Evolutionary conservation across 306 rosid species (phyloP), one percentile per base, ranked within the genome.

Genomic region (Cicer bijugum): DNA sequence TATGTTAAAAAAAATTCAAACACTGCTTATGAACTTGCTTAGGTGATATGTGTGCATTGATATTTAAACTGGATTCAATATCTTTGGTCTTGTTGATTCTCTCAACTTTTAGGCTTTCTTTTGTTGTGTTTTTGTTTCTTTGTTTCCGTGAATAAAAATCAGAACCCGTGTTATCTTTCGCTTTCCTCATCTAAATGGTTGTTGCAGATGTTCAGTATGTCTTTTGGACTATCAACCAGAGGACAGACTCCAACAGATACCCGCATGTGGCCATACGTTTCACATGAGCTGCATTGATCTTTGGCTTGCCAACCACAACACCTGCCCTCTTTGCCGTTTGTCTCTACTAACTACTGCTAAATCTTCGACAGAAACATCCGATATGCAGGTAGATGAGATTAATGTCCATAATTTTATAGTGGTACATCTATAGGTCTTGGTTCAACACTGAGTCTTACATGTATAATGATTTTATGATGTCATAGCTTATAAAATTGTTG

Each of bases 261-360:
- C 96, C 72, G 82, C 86, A 35, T 92, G 98, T 66, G 89, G 89
- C 69, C 98, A 92, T 76, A 85, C 93, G 38, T 92, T 92, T 80
- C 96, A 92, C 76, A 82, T 88, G 82, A 84, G 80, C 74, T 92
- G 96, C 88, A 92, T 92, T 38, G 98, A 92, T 85, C 88, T 81
- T 81, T 92, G 98, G 98, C 96, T 92, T 28, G 6, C 92, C 82
- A 88, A 38, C 82, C 92, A 90, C 84, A 79, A 74, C 67, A 92
- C 98, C 67, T 92, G 98, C 60, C 98, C 98, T n/a, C 98, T 92
- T 78, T 92, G 98, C 76, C 98, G 98, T 77, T 76, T 87, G 60
- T 87, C 92, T 4, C 85, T 92, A 48, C 88, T 92, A 60, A 28
- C 86, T 4, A 59, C 84, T 37, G 74, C 83, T 12, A 87, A 84